Evolutionary conservation across 176 grass and related monocot genomes (phyloP).

Genomic region (Tillandsia leiboldiana): DNA sequence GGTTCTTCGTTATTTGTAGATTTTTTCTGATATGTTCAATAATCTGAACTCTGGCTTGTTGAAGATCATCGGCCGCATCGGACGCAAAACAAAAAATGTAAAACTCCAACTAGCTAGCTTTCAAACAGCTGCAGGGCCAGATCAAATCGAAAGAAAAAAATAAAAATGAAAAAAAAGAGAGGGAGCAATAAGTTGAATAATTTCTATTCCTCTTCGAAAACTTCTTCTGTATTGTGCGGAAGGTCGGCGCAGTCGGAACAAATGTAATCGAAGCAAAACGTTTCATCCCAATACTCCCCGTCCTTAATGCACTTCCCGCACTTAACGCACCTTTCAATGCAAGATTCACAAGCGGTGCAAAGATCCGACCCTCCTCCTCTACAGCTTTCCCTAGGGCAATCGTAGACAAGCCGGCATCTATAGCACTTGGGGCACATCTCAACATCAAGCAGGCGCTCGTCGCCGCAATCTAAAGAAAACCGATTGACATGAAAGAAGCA

Average conservation of each 20-base stretch:
- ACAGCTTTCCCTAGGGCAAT: constrained; percentile 65
- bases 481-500: constrained; percentile 38
- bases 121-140: no score
- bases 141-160: no score
- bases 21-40: no score
- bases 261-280: constrained; percentile 46
- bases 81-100: no score
- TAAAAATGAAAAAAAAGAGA: no score
- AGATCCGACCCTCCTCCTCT: constrained; percentile 16
- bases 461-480: constrained; percentile 41
- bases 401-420: constrained; percentile 68
- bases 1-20: no score
- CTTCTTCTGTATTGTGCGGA: no score
- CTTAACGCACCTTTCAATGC: constrained; percentile 50
- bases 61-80: no score
- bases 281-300: constrained; percentile 38
- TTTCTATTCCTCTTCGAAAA: no score
- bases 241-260: constrained; percentile 32
- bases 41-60: no score
- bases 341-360: constrained; percentile 60
- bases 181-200: no score
- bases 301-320: constrained; percentile 71
- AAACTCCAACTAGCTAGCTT: no score
- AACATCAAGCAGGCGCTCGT: constrained; percentile 61
- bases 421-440: constrained; percentile 59